Conservation (phyloP, 495 filamentous ascomycete genomes). For the Neurospora sp. region DNA sequence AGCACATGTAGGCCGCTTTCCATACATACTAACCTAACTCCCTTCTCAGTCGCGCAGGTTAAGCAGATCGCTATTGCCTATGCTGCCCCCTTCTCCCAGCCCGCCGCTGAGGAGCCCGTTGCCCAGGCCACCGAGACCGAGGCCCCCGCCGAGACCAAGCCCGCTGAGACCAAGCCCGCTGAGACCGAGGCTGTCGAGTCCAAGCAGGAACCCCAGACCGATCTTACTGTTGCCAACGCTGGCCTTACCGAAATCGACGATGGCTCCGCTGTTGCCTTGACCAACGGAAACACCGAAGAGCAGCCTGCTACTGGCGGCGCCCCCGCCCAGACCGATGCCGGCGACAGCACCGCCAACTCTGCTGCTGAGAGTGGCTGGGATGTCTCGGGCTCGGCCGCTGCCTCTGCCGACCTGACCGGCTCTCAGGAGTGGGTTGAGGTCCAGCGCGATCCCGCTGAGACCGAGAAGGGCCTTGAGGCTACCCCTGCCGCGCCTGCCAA, state of each 20-base stretch:
- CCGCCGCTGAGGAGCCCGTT: slow-evolving; percentile 27
- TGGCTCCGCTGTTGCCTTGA: slow-evolving; percentile 29
- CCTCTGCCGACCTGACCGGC: slow-evolving; percentile 39
- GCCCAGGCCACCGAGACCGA: slow-evolving; percentile 30
- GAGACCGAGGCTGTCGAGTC: slow-evolving; percentile 33
- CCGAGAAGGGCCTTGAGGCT: slow-evolving; percentile 55
- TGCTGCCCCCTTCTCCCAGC: slow-evolving; percentile 17
- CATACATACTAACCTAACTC: slow-evolving; percentile 25
- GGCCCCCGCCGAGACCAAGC: slow-evolving; percentile 21
- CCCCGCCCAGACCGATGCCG: slow-evolving; percentile 46
- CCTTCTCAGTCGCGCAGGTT: slow-evolving; percentile 51
- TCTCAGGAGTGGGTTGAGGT: slow-evolving; percentile 65
- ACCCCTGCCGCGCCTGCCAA: slow-evolving; percentile 40
- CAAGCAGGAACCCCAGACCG: slow-evolving; percentile 44
- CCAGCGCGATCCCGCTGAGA: slow-evolving; percentile 57
- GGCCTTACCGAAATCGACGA: slow-evolving; percentile 58
- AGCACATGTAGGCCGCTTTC: not conserved
- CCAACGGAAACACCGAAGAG: slow-evolving; percentile 42
- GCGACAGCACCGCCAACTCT: slow-evolving; percentile 53
- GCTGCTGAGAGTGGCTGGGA: slow-evolving; percentile 64
- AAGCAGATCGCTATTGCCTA: slow-evolving; percentile 50
- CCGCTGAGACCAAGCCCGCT: slow-evolving; percentile 22
- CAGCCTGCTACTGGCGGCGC: slow-evolving; percentile 26
- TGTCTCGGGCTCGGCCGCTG: slow-evolving; percentile 16
- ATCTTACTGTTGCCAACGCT: slow-evolving; percentile 70